These are phyloP conservation scores for Boletus holoroseus DNA, from an alignment of 1,284 basidiomycete genomes.

Conservation along the genomic window DNA sequence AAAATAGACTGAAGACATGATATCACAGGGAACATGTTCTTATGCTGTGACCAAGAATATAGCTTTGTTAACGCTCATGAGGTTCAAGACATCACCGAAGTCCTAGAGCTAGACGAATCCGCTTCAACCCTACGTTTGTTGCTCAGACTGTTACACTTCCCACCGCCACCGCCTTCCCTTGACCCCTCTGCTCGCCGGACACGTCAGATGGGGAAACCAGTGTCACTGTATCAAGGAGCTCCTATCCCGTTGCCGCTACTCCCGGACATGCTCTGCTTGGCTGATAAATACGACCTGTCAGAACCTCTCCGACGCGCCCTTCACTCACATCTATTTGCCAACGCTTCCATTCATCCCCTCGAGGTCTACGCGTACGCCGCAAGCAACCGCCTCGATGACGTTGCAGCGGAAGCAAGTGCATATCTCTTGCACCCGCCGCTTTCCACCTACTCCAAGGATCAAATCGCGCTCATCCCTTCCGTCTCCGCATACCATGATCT, in stretches of 20 bases:
- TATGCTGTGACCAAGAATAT: slow-evolving; percentile 42
- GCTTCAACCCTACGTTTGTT: slow-evolving; percentile 43
- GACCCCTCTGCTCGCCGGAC: slow-evolving; percentile 22
- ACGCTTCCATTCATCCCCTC: slow-evolving; percentile 47
- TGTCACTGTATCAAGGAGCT: slow-evolving; percentile 30
- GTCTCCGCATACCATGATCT: slow-evolving; percentile 56
- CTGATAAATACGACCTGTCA: slow-evolving; percentile 58
- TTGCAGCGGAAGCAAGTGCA: slow-evolving; percentile 52
- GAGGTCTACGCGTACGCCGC: slow-evolving; percentile 54
- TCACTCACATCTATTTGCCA: slow-evolving; percentile 49
- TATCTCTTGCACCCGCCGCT: slow-evolving; percentile 50
- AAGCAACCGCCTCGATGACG: slow-evolving; percentile 35
- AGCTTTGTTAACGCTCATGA: slow-evolving; percentile 14
- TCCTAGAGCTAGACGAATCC: slow-evolving; percentile 50
- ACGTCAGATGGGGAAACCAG: slow-evolving; percentile 34
- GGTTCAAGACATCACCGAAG: slow-evolving; percentile 26
- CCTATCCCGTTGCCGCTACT: slow-evolving; percentile 60
- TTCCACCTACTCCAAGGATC: slow-evolving; percentile 46
- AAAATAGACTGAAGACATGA: slow-evolving; percentile 13
- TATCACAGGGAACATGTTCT: slow-evolving; percentile 56
- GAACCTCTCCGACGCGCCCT: slow-evolving; percentile 40
- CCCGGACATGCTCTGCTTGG: slow-evolving; percentile 46
- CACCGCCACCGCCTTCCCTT: slow-evolving; percentile 41
- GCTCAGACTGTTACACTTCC: slow-evolving; percentile 46
- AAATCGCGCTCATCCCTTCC: slow-evolving; percentile 49